Evolutionary conservation across 805 yeast genomes (phyloP).

Genomic region (Lipomyces chichibuensis): DNA sequence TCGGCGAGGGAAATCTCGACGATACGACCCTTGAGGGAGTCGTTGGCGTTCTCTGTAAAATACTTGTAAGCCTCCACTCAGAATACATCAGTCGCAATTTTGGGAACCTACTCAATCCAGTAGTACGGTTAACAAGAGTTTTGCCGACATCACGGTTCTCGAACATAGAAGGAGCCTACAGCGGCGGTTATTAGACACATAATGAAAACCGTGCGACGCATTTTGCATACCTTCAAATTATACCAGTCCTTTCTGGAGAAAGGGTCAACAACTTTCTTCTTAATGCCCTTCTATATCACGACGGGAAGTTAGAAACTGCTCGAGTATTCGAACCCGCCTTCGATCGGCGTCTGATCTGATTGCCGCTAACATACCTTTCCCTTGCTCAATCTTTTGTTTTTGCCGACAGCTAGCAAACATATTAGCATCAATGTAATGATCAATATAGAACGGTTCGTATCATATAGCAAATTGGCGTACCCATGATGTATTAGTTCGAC

Average conservation of each 20-base stretch:
- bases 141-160: constrained; percentile 99
- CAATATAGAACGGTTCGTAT: not conserved
- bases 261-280: constrained; percentile 99
- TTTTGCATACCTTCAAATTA: constrained; percentile 26
- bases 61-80: constrained; percentile 37
- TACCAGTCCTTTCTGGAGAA: constrained; percentile 98
- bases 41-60: constrained; percentile 76
- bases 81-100: not conserved
- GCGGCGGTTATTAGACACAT: not conserved
- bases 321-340: constrained; percentile 62
- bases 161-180: constrained; percentile 92
- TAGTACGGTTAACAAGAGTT: constrained; percentile 96
- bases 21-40: constrained; percentile 97
- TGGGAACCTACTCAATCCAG: constrained; percentile 65
- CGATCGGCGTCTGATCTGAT: not conserved
- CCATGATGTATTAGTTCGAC: constrained; percentile 30
- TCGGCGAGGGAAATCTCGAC: constrained; percentile 95
- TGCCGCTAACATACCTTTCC: constrained; percentile 52
- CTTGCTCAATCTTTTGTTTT: constrained; percentile 81
- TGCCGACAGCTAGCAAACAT: constrained; percentile 72
- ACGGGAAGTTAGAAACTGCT: not conserved
- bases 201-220: not conserved
- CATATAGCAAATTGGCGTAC: constrained; percentile 16
- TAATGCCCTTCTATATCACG: constrained; percentile 73
- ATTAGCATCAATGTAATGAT: not conserved